A percentile compares a stretch with the other conserved stretches of the same genome.
Conservation (phyloP, 73 alveolate species). For the Diophrys sp. region DNA sequence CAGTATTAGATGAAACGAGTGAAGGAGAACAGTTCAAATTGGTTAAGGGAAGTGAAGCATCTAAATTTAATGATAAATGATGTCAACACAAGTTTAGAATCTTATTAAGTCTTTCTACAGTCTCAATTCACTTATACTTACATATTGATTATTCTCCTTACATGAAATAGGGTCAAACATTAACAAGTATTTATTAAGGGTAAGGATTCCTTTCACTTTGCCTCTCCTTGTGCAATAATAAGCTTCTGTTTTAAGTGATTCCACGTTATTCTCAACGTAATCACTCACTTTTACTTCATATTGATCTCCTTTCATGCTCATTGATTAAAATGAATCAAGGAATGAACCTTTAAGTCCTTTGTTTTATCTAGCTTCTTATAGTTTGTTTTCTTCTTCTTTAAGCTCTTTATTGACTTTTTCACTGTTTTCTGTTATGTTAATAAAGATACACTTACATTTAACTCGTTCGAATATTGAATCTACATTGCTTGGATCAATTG, state of each 20-base stretch:
- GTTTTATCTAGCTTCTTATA: neutral
- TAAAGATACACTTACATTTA: neutral
- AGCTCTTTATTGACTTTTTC: neutral
- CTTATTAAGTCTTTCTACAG: slow-evolving; percentile 4
- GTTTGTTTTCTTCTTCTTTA: neutral
- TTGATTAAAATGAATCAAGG: neutral
- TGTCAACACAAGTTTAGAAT: slow-evolving; percentile 41
- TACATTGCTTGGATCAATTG: neutral
- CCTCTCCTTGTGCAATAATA: slow-evolving; percentile 51
- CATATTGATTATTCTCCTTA: slow-evolving; percentile 15
- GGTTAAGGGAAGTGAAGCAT: neutral
- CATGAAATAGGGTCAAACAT: slow-evolving; percentile 44
- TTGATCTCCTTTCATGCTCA: neutral
- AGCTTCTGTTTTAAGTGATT: slow-evolving; percentile 27
- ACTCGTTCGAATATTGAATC: neutral
- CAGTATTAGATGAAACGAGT: neutral
- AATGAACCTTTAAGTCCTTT: neutral
- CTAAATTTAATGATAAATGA: slow-evolving; percentile 10
- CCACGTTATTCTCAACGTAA: neutral
- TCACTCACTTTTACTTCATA: neutral
- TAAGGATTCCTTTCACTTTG: slow-evolving; percentile 38
- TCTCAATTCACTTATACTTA: no score
- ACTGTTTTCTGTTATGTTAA: neutral
- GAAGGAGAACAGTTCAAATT: neutral
- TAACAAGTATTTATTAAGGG: slow-evolving; percentile 28